Evolutionary conservation across 1,284 basidiomycete genomes (phyloP), one percentile per base, ranked within the genome.

Genomic region (Vanrija humicola): DNA sequence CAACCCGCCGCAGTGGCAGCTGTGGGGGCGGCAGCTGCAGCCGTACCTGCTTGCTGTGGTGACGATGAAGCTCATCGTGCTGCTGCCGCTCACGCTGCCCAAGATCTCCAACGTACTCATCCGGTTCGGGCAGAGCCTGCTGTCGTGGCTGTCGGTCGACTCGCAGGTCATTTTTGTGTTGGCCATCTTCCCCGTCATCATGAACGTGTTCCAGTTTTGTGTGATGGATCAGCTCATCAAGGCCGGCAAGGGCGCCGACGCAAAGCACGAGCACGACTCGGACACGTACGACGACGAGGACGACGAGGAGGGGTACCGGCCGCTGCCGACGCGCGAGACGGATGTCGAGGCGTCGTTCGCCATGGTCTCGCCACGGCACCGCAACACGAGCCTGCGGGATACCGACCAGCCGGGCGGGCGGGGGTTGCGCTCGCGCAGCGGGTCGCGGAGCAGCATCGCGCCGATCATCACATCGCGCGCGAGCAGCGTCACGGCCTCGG

Each of bases 101-200:
- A 67, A 59, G 23, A 72, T 88, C 8, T 86, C 86, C 70, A 83
- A 88, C 19, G 82, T 82, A 14, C 81, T 96, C 46, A 86, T 88
- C 65, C 78, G 80, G 14, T 72, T 89, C 25, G 90, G 87, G 15
- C 87, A 87, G 54, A 92, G 87, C 87, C 76, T 95, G 14, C 79
- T 98, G 34, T 83, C 83, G 58, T 91, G 90, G 85, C 85, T 91
- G 81, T 63, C 79, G 78, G 50, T 84, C 77, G 50, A 85, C 84
- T 66, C 79, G 72, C 89, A 94, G 72, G 87, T 93, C 45, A 82
- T 92, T 59, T 89, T 93, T 66, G 86, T 86, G 38, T 95, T 97
- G 89, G 90, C 91, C 53, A 72, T 97, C 47, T 94, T 96, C 77
- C 94, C 94, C 1, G 86, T 94, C 58, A 80, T 87, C 55, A 96